phyloP scores from a whole-genome alignment of 164 flowering plant genomes.

The Aristolochia californica region DNA sequence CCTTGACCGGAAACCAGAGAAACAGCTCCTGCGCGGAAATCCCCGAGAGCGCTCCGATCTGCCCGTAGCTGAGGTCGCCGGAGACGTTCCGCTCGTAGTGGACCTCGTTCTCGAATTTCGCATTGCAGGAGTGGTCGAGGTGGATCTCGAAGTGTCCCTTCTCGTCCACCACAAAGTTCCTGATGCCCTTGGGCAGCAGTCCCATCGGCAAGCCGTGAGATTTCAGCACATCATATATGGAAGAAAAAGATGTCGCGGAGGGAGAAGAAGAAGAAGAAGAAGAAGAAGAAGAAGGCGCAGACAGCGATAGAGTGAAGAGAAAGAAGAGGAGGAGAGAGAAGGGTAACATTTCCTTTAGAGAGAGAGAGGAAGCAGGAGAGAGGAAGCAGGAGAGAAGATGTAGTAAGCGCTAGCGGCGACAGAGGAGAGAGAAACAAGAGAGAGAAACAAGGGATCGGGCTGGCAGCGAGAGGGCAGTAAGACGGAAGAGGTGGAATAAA shows the following conservation, averaged over 20 bases:
- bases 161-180: constrained; percentile 17
- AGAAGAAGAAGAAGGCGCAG: not conserved
- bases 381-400: too few relatives aligned
- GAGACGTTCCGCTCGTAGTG: constrained; percentile 31
- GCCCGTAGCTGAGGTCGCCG: constrained; percentile 30
- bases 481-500: too few relatives aligned
- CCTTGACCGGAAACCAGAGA: constrained; percentile 40
- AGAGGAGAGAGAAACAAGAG: too few relatives aligned
- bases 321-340: constrained; percentile 11
- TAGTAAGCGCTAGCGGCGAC: too few relatives aligned
- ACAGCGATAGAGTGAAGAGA: constrained; percentile 2
- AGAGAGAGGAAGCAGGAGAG: too few relatives aligned
- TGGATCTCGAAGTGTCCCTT: constrained; percentile 29
- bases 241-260: not conserved
- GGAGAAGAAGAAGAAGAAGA: not conserved
- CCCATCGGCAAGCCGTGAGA: constrained; percentile 30
- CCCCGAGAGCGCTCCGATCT: constrained; percentile 29
- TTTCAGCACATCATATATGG: constrained; percentile 26
- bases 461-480: too few relatives aligned
- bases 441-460: too few relatives aligned
- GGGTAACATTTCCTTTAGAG: too few relatives aligned
- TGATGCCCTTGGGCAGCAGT: constrained; percentile 33
- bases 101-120: constrained; percentile 31
- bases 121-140: constrained; percentile 27
- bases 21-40: constrained; percentile 37